A percentile compares a stretch with the other conserved stretches of the same genome.
Conservation (phyloP, 306 rosid genomes). For the Chamaecrista fasciculata region DNA sequence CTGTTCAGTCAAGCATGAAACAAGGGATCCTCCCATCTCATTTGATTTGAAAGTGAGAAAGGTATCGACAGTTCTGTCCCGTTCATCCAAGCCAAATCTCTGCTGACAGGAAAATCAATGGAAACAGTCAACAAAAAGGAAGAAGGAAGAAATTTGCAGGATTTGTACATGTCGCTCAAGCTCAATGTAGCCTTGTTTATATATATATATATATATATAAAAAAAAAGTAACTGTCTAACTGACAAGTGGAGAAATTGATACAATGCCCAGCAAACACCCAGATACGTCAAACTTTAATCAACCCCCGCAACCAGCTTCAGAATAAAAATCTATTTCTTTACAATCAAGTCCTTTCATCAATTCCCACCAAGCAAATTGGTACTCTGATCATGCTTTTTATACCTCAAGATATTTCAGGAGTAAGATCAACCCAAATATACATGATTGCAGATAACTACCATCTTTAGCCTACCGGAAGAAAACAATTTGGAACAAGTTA, state of each 20-base stretch:
- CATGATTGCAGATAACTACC: background rate
- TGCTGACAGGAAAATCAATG: constrained; percentile 38
- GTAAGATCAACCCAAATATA: constrained; percentile 3
- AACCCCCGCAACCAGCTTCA: constrained; percentile 2
- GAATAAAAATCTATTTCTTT: background rate
- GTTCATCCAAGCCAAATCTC: constrained; percentile 37
- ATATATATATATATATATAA: constrained; percentile 4
- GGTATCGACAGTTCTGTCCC: constrained; percentile 25
- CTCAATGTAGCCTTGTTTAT: background rate
- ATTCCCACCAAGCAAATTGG: background rate
- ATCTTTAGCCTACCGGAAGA: background rate
- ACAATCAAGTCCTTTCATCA: constrained; percentile 24
- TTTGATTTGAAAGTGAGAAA: constrained; percentile 25
- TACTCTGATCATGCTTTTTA: constrained; percentile 5
- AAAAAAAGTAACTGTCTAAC: too few relatives aligned
- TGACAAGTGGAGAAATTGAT: background rate
- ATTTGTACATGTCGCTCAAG: constrained; percentile 8
- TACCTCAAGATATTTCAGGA: background rate
- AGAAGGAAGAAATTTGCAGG: constrained; percentile 4
- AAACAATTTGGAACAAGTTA: background rate
- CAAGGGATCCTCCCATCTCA: constrained; percentile 28
- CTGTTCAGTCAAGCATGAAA: constrained; percentile 31
- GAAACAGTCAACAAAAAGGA: constrained; percentile 10
- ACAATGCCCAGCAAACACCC: background rate
- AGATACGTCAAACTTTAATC: constrained; percentile 3